These are phyloP conservation scores for Jackrogersella multiformis DNA, from an alignment of 495 filamentous ascomycete species.

Conservation along the genomic window DNA sequence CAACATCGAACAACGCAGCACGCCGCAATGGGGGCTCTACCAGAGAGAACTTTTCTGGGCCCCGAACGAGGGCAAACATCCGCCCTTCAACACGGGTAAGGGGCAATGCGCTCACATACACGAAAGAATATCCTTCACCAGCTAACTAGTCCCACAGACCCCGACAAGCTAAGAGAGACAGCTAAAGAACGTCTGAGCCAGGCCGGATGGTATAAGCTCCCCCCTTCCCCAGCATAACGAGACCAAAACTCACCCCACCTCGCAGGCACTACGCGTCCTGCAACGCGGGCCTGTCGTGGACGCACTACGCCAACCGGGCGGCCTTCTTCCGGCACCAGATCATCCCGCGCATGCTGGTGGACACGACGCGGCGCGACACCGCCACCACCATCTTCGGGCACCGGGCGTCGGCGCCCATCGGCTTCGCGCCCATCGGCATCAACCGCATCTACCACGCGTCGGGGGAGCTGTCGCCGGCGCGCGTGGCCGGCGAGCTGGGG, in stretches of 20 bases:
- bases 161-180: conserved; percentile 64
- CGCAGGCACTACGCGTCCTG: conserved; percentile 68
- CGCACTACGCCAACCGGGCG: conserved; percentile 72
- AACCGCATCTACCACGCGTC: conserved; percentile 70
- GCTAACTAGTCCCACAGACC: conserved; percentile 52
- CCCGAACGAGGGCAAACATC: conserved; percentile 62
- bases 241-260: not conserved
- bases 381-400: conserved; percentile 69
- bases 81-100: conserved; percentile 64
- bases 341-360: conserved; percentile 69
- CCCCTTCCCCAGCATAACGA: not conserved
- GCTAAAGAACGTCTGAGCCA: conserved; percentile 65
- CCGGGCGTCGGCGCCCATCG: conserved; percentile 65
- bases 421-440: conserved; percentile 73
- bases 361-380: conserved; percentile 68
- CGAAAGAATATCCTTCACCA: too few species aligned
- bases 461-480: conserved; percentile 67
- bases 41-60: conserved; percentile 71
- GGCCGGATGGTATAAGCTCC: conserved; percentile 54
- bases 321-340: conserved; percentile 75
- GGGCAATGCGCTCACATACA: not conserved
- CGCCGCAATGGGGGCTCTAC: conserved; percentile 69
- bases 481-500: conserved; percentile 65
- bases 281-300: conserved; percentile 71
- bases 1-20: conserved; percentile 64